Base-by-base conservation (phyloP, 768 basidiomycete genomes). In the Mrakia blollopis region DNA sequence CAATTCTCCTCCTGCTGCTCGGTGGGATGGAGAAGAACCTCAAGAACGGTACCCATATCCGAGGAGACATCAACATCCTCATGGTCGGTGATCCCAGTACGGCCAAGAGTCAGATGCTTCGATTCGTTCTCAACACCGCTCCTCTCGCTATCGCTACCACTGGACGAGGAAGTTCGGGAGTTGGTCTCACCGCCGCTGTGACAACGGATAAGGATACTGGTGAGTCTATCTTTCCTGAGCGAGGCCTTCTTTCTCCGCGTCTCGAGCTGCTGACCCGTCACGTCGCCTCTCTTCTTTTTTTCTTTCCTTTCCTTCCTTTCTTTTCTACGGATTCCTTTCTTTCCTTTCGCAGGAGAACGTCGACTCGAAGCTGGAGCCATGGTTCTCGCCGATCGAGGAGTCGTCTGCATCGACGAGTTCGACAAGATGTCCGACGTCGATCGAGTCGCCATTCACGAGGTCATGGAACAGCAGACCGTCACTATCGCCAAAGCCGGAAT, bases 21-120 rank as follows among this genome's bases (percentile, higher is more conserved):
- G 94, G 96, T 44, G 97, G 97, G 39, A 92, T 93, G 70, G 97
- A 98, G 85, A 99, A 99, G 88, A 98, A 98, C 83, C 85, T 98
- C 75, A 89, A 91, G 37, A 98, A 99, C 82, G 96, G 97, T 72
- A 98, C 97, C 1, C 97, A 98, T 82, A 96, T 98, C 82, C 91
- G 97, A 87, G 97, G 97, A 63, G 97, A 99, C 84, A 98, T 99
- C 87, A 99, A 99, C 85, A 87, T 98, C 82, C 89, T 99, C 81
- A 98, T 99, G 96, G 95, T 99, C 77, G 97, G 97, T 78, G 97
- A 99, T 84, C 97, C 97, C 13, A 92, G 91, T n/a, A 99, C 97
- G 0, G 97, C 97, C 28, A 99, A 99, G 85, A 93, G 91, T 54
- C 97, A 99, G 82, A 86, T 99, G 81, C 87, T 99, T 72, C 91